Evolutionary conservation across 495 filamentous ascomycete species (phyloP), one percentile per base, ranked within the genome.

Genomic region (Parathielavia hyrcaniae): DNA sequence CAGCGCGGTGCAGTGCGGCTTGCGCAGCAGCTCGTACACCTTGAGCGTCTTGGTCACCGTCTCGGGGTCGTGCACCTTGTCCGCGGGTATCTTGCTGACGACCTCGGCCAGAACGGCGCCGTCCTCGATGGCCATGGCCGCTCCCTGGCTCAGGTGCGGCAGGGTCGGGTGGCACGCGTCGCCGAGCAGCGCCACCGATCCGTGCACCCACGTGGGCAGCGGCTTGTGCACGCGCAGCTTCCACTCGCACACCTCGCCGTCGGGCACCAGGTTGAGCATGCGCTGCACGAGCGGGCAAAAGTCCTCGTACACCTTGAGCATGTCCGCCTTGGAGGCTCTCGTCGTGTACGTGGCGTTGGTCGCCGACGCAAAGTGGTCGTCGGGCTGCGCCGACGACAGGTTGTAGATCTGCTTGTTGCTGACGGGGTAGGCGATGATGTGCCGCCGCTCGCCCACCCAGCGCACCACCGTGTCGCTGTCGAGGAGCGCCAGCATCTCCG

Each of bases 371-470:
- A 90, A 90, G 70, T 89, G 82, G 55, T 65, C 75, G 65, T 91
- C 87, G 2, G 87, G 87, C 70, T 91, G 88, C 13, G 83, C 77
- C 30, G 87, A 86, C 17, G 84, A 85, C 45, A 91, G 69, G 75
- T 91, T 91, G 76, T 92, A 90, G 68, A 89, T 86, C 26, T 77
- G 80, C 65, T 91, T 83, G 73, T 78, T 82, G 64, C 78, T 78
- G 56, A 95, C 83, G 0, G 88, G 82, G 71, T 91, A 95, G 5
- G 88, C 89, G 66, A 93, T 90, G 69, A 91, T 90, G 69, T 93
- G 88, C 0, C 86, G 74, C 63, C 83, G 83, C 65, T 82, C 81
- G 45, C 88, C 87, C 56, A 91, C 88, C 88, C 87, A 92, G 36
- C 88, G 81, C 9, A 83, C 85, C 12, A 87, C 87, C n/a, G 71